A percentile compares a stretch with the other conserved stretches of the same genome.
These are phyloP conservation scores for Lactarius hengduanensis DNA, from an alignment of 768 basidiomycete genomes.

Conservation along the genomic window DNA sequence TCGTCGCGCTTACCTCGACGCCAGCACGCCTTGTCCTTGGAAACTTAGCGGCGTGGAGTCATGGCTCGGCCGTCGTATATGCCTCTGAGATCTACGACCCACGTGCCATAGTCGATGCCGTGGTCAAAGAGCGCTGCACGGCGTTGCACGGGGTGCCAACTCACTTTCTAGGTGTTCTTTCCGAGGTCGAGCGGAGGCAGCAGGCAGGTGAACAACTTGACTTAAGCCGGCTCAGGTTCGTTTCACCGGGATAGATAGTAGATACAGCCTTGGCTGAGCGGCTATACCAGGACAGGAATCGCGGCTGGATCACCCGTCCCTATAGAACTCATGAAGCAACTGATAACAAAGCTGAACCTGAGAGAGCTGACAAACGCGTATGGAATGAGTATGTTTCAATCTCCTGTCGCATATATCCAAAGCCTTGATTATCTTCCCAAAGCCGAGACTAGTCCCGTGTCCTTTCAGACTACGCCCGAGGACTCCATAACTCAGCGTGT, in stretches of 20 bases:
- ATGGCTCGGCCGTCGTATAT: constrained; percentile 74
- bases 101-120: constrained; percentile 62
- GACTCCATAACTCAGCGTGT: constrained; percentile 74
- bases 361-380: constrained; percentile 74
- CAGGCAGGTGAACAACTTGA: constrained; percentile 47
- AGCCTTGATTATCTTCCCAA: constrained; percentile 1
- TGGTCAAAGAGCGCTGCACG: constrained; percentile 69
- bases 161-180: constrained; percentile 73
- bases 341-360: constrained; percentile 67
- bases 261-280: not conserved
- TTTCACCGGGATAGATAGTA: constrained; percentile 29
- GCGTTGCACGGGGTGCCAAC: constrained; percentile 85
- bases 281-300: constrained; percentile 63
- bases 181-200: constrained; percentile 59
- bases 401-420: constrained; percentile 5
- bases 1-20: constrained; percentile 12
- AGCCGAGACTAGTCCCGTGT: constrained; percentile 85
- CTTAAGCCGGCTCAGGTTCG: constrained; percentile 57
- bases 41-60: constrained; percentile 75
- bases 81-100: constrained; percentile 66
- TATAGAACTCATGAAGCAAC: constrained; percentile 72
- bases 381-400: constrained; percentile 71
- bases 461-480: constrained; percentile 71
- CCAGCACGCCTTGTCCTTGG: constrained; percentile 70
- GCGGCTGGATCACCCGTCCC: constrained; percentile 79